A percentile compares a stretch with the other conserved stretches of the same genome.
phyloP scores from a whole-genome alignment of 345 rosid genomes.

The Eucalyptus pumila region DNA sequence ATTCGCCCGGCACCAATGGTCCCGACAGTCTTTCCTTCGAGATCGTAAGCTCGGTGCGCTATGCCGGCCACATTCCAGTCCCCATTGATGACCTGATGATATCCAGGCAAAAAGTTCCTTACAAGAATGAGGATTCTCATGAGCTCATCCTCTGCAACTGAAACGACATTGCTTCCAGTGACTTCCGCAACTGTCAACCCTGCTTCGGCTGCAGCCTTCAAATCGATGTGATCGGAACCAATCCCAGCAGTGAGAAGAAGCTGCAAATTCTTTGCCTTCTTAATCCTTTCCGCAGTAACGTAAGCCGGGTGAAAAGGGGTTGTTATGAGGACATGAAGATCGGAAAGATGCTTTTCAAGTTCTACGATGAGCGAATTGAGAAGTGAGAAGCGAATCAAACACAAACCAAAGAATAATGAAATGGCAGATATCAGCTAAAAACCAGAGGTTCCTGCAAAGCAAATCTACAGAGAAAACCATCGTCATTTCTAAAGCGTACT shows the following conservation, averaged over 20 bases:
- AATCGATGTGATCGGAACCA: slow-evolving; percentile 87
- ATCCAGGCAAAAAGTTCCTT: slow-evolving; percentile 72
- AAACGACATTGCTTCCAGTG: slow-evolving; percentile 84
- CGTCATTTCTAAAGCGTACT: background rate
- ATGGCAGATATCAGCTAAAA: background rate
- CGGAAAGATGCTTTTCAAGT: slow-evolving; percentile 69
- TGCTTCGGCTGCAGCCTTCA: slow-evolving; percentile 75
- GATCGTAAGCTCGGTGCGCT: slow-evolving; percentile 78
- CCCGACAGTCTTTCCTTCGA: slow-evolving; percentile 87
- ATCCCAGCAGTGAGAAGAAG: slow-evolving; percentile 91
- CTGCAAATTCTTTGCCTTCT: slow-evolving; percentile 74
- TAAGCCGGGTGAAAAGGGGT: slow-evolving; percentile 96
- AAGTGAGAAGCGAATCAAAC: background rate
- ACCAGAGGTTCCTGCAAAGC: background rate
- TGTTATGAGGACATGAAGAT: slow-evolving; percentile 65
- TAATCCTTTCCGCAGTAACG: slow-evolving; percentile 75
- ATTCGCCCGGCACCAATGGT: slow-evolving; percentile 83
- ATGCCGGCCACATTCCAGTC: slow-evolving; percentile 87
- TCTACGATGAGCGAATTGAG: background rate
- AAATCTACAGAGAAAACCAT: background rate
- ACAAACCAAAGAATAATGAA: background rate
- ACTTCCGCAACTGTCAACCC: slow-evolving; percentile 89
- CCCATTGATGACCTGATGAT: slow-evolving; percentile 64
- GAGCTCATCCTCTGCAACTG: slow-evolving; percentile 91
- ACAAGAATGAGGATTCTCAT: slow-evolving; percentile 87